phyloP scores from a whole-genome alignment of 1,284 basidiomycete species.

The Apiotrichum laibachii region DNA sequence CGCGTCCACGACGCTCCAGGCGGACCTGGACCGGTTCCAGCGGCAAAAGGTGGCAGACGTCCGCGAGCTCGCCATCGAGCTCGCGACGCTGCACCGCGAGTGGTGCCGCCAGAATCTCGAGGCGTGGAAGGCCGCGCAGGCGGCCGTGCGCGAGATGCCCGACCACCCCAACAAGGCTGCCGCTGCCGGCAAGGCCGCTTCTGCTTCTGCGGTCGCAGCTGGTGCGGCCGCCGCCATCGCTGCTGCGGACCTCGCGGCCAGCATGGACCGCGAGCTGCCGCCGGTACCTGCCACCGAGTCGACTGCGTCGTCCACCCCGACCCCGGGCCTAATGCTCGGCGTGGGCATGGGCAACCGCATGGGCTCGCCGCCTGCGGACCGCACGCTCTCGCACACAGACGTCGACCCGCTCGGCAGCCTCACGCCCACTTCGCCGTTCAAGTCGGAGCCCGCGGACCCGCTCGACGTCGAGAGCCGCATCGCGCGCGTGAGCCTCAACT shows the following conservation, averaged over 20 bases:
- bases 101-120: conserved; percentile 97
- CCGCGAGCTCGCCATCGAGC: conserved; percentile 83
- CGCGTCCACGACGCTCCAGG: conserved; percentile 91
- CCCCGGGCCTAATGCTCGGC: background rate
- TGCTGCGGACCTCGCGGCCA: conserved; percentile 1
- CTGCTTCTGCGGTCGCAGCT: background rate
- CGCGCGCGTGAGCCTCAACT: conserved; percentile 2
- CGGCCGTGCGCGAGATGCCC: conserved; percentile 82
- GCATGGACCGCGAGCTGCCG: conserved; percentile 20
- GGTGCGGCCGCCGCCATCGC: background rate
- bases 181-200: background rate
- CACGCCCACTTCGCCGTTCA: conserved; percentile 9
- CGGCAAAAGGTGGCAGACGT: conserved; percentile 96
- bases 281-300: conserved; percentile 9
- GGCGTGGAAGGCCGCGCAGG: conserved; percentile 93
- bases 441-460: conserved; percentile 4
- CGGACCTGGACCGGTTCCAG: conserved; percentile 96
- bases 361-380: no score
- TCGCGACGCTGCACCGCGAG: conserved; percentile 86
- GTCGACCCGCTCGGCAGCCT: background rate
- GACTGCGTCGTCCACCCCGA: background rate
- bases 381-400: background rate
- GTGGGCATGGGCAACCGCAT: background rate
- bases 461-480: background rate
- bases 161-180: conserved; percentile 70